phyloP scores from a whole-genome alignment of 352 stramenopile species.

The Pythium vanterpoolii region DNA sequence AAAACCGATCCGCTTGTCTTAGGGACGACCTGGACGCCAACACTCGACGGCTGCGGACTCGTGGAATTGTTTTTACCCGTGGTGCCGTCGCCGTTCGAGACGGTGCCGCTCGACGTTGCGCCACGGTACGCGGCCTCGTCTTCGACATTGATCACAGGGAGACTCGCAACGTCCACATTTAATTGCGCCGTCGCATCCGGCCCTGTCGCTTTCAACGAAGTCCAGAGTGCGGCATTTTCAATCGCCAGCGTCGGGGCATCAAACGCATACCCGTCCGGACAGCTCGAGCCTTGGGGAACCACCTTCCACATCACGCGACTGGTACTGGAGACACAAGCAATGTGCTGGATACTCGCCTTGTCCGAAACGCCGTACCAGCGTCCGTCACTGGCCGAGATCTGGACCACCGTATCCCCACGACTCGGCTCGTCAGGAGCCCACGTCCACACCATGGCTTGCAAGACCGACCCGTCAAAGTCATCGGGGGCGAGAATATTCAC shows the following conservation, averaged over 20 bases:
- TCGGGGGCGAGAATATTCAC: constrained; percentile 63
- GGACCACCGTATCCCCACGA: constrained; percentile 29
- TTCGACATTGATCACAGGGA: constrained; percentile 41
- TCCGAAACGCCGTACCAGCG: constrained; percentile 50
- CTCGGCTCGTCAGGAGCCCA: constrained; percentile 55
- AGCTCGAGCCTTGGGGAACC: constrained; percentile 42
- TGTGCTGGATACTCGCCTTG: constrained; percentile 35
- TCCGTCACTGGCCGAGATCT: constrained; percentile 47
- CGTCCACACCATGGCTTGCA: constrained; percentile 60
- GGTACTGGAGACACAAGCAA: constrained; percentile 55
- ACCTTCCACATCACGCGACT: constrained; percentile 45
- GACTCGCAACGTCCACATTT: constrained; percentile 41
- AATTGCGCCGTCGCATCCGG: constrained; percentile 37
- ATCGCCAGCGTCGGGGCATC: constrained; percentile 37
- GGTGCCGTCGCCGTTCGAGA: neutral
- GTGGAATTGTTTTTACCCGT: neutral
- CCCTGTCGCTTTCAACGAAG: constrained; percentile 26
- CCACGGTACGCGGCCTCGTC: constrained; percentile 35
- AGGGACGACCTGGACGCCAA: neutral
- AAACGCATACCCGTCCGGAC: constrained; percentile 31
- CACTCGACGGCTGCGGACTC: neutral
- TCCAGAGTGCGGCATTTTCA: constrained; percentile 48
- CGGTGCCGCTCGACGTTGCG: neutral
- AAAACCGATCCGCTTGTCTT: too few species aligned
- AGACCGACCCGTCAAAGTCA: constrained; percentile 39